These are phyloP conservation scores for Rubus parviflorus DNA, from an alignment of 306 rosid species.

Conservation along the genomic window DNA sequence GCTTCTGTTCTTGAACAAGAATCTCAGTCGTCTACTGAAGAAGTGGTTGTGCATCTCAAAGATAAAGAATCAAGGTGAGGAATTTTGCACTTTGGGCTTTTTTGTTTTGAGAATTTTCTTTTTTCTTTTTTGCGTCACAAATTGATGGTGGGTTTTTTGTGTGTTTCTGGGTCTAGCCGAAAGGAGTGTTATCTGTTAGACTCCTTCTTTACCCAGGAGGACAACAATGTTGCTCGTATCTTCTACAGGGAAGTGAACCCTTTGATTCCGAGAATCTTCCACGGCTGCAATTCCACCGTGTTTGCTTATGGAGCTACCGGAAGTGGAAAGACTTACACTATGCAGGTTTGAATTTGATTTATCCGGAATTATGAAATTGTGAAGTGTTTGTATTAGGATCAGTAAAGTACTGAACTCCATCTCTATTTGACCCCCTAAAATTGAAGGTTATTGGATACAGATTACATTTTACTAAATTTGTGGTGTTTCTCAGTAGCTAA, in stretches of 20 bases:
- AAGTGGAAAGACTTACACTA: constrained; percentile 89
- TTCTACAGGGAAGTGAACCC: constrained; percentile 71
- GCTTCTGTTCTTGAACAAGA: constrained; percentile 51
- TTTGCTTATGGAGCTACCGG: constrained; percentile 98
- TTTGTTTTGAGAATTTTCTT: neutral
- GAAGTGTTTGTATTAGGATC: neutral
- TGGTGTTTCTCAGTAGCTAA: neutral
- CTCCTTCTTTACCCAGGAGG: constrained; percentile 72
- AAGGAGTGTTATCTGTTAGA: constrained; percentile 80
- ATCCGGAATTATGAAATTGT: neutral
- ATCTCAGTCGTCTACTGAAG: constrained; percentile 31
- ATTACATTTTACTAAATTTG: neutral
- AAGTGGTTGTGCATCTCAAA: constrained; percentile 65
- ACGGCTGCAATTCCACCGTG: constrained; percentile 76
- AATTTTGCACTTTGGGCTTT: neutral
- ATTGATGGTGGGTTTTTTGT: neutral
- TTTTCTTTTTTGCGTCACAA: neutral
- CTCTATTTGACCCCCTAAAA: too few relatives aligned
- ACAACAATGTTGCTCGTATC: constrained; percentile 64
- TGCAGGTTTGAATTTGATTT: constrained; percentile 63
- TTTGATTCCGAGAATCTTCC: constrained; percentile 65
- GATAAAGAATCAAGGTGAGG: constrained; percentile 76
- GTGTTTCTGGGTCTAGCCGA: constrained; percentile 50
- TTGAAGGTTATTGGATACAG: too few relatives aligned
- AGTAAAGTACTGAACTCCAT: neutral